Evolutionary conservation across 192 early-diverging fungal species (phyloP), one percentile per base, ranked within the genome.

Genomic region (Obelidium mucronatum): DNA sequence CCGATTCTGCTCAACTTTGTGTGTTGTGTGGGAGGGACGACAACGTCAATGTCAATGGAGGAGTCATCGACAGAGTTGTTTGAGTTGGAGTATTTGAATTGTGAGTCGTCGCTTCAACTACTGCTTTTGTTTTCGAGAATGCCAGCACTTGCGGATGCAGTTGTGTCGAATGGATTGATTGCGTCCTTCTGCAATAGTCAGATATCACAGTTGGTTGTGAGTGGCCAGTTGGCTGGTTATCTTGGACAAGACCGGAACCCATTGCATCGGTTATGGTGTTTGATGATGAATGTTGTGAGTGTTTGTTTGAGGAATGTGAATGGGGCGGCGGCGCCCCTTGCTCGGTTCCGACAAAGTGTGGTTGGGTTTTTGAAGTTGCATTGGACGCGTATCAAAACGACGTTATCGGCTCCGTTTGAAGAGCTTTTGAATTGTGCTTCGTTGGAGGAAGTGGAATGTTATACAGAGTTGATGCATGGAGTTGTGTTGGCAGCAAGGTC

Each of bases 261-360:
- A 0, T 67, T 63, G 71, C 86, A 87, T 68, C 62, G 63, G 42
- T 39, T 84, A n/a, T 87, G 86, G 86, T 86, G 84, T 65, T 31
- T 69, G 39, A 82, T 83, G 63, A 37, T 87, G 15, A 54, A 79
- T 19, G 52, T 83, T 30, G 48, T 78, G 40, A 58, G 78, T 2
- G 48, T 44, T 8, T 17, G 74, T 34, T 34, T 84, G 26, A 35
- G 71, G 19, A 35, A 40, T 39, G 40, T 78, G 6, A 33, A 13
- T 24, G 68, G 31, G n/a, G 26, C 34, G 30, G 13, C 33, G 3
- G 24, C 54, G 13, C 33, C 40, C 11, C 28, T 13, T 19, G 53
- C 24, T 36, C n/a, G n/a, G n/a, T 66, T 86, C 34, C 34, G 76
- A 2, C 28, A 73, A 13, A 62, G 66, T 40, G 78, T 76, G 24